Base-by-base conservation (phyloP, 805 yeast genomes). In the Saturnispora sanitii region DNA sequence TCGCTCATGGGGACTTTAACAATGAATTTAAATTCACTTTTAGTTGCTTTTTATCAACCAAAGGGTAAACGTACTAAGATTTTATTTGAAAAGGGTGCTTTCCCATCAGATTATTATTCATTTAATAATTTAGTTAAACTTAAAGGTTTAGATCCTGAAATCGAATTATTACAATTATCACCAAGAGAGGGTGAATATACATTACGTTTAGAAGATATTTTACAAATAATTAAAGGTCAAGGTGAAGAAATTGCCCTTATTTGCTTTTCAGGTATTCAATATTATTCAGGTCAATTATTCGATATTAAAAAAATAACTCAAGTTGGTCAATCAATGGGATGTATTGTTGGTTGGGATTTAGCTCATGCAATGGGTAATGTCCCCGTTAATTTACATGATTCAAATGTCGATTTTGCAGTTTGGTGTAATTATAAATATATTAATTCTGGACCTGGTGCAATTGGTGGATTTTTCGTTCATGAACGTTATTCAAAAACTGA, bases 331-430 rank as follows among this genome's bases (percentile, higher is more conserved):
- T 49, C 53, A 17, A 55, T 52, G 43, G 72, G 62, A 20, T 69
- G 82, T 27, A 64, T 72, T 2, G 82, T 79, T 22, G 96, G 96
- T 1, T 88, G 96, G 96, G 97, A 88, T 58, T 67, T 88, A 49
- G 97, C 97, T 1, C 97, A 88, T 57, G 95, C 94, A 2, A 90
- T 70, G 2, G 97, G 96, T 2, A 90, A 90, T 57, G 88, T 85
- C 2, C 78, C 76, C 6, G 60, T 90, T 39, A 51, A 70, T 37
- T 62, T 88, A 39, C 96, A 88, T 56, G 85, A 83, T 37, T 88
- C 96, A 95, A 64, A 71, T 42, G 92, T 84, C 4, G 97, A 88
- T 60, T 87, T 88, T 65, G 97, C 96, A 1, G 85, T 76, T 16
- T 88, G 95, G 87, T 88, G 97, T 58, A 78, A 94, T 4, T 88